These are phyloP conservation scores for Colletotrichum acutatum DNA, from an alignment of 2,329 filamentous ascomycete genomes.

Conservation along the genomic window DNA sequence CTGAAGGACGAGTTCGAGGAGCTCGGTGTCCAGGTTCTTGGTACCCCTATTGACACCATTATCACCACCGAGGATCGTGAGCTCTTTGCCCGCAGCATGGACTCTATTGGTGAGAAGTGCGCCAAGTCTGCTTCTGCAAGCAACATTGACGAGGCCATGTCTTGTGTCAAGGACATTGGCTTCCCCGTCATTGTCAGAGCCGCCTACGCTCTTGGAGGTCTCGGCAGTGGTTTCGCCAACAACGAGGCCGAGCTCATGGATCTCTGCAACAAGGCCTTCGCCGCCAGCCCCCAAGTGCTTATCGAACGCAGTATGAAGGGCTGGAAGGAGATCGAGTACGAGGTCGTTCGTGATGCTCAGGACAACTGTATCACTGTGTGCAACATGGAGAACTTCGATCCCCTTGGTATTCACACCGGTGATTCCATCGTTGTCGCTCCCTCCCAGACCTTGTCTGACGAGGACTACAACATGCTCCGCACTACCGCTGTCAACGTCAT, in stretches of 20 bases:
- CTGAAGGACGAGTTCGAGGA: slow-evolving; percentile 96
- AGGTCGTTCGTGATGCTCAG: slow-evolving; percentile 93
- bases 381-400: slow-evolving; percentile 99
- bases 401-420: slow-evolving; percentile 96
- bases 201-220: slow-evolving; percentile 93
- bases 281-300: slow-evolving; percentile 93
- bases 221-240: slow-evolving; percentile 95
- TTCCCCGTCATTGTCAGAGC: slow-evolving; percentile 98
- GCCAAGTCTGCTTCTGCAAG: slow-evolving; percentile 96
- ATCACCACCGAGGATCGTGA: slow-evolving; percentile 99
- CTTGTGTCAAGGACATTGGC: slow-evolving; percentile 89
- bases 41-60: slow-evolving; percentile 97
- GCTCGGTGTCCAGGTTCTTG: slow-evolving; percentile 92
- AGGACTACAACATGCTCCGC: slow-evolving; percentile 99
- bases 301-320: slow-evolving; percentile 99
- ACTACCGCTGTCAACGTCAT: slow-evolving; percentile 98
- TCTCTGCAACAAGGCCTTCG: slow-evolving; percentile 94
- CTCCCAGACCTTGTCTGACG: slow-evolving; percentile 94
- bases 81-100: slow-evolving; percentile 97
- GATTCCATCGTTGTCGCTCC: slow-evolving; percentile 98
- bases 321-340: slow-evolving; percentile 99
- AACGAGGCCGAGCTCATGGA: slow-evolving; percentile 85
- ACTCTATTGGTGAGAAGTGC: slow-evolving; percentile 97
- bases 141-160: slow-evolving; percentile 87
- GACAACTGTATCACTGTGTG: slow-evolving; percentile 99